Evolutionary conservation across 177 flowering plant species (phyloP).

Genomic region (Vitis hybrid): DNA sequence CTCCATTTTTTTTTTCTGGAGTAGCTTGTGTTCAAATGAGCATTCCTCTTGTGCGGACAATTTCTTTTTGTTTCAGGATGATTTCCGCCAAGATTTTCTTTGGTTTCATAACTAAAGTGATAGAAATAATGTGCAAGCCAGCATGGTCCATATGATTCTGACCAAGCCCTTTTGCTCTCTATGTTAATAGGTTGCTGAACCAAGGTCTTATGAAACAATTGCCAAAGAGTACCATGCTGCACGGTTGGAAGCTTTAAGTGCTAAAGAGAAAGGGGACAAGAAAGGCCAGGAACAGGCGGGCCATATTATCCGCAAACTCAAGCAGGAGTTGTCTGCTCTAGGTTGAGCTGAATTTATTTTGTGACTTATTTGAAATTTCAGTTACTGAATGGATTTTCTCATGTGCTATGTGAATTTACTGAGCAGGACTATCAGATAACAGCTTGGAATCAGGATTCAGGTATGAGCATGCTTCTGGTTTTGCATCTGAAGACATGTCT

Average conservation of each 20-base stretch:
- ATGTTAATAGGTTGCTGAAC: conserved; percentile 42
- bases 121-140: no score
- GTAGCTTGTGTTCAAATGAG: no score
- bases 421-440: conserved; percentile 72
- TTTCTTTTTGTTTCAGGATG: no score
- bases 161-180: not conserved
- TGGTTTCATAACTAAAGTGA: no score
- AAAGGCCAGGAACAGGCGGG: conserved; percentile 72
- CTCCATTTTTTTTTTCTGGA: no score
- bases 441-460: conserved; percentile 41
- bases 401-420: conserved; percentile 10
- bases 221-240: conserved; percentile 68
- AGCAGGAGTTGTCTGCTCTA: conserved; percentile 76
- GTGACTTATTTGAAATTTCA: not conserved
- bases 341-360: conserved; percentile 36
- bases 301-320: conserved; percentile 65
- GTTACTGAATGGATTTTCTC: conserved; percentile 5
- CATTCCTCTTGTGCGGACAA: no score
- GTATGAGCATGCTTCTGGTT: conserved; percentile 24
- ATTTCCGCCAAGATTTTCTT: no score
- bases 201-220: conserved; percentile 58
- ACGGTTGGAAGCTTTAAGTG: conserved; percentile 63
- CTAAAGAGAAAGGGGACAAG: conserved; percentile 78
- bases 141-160: not conserved
- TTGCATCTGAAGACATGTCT: conserved; percentile 15